These are phyloP conservation scores for Oryza coarctata DNA, from an alignment of 176 grass and related monocot species.

Conservation along the genomic window DNA sequence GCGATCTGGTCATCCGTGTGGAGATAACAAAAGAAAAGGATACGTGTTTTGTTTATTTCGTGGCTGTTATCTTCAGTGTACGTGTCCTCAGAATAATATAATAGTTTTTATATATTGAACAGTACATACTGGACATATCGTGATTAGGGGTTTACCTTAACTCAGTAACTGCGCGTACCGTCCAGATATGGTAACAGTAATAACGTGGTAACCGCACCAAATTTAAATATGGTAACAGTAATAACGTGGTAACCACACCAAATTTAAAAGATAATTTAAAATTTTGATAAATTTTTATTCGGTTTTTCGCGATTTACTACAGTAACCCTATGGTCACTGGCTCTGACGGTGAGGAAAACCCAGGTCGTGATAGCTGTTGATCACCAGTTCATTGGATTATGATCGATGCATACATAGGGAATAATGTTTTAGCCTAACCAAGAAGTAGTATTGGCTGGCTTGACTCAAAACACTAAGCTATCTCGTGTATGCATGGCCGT, in stretches of 20 bases:
- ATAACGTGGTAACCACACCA: too few species aligned
- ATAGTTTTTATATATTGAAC: neutral
- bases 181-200: too few species aligned
- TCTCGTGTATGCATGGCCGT: too few species aligned
- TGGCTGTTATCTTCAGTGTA: neutral
- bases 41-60: neutral
- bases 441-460: neutral
- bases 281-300: too few species aligned
- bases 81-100: neutral
- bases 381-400: neutral
- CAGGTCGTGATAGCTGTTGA: neutral
- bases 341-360: too few species aligned
- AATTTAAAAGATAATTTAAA: too few species aligned
- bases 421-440: neutral
- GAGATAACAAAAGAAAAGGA: conserved; percentile 3
- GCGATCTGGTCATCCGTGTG: neutral
- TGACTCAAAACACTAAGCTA: neutral
- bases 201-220: too few species aligned
- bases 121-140: neutral
- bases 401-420: neutral
- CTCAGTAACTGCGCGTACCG: too few species aligned
- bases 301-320: too few species aligned
- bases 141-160: too few species aligned
- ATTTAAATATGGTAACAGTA: too few species aligned
- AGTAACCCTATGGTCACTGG: too few species aligned